Conservation (phyloP, 495 filamentous ascomycete genomes). For the Talaromyces thailandensis region DNA sequence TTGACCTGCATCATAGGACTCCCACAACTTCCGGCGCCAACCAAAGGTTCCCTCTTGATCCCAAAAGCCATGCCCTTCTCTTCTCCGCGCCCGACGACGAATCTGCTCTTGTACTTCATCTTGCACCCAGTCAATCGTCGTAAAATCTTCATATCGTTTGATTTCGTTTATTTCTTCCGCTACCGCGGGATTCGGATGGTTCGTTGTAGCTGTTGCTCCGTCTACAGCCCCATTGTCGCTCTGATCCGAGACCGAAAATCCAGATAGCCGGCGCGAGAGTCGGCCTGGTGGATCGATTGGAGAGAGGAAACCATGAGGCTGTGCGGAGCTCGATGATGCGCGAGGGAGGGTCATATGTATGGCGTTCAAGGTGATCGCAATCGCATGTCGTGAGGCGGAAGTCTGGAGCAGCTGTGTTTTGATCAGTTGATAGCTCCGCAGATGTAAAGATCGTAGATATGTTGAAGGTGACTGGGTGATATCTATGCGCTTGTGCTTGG, state of each 20-base stretch:
- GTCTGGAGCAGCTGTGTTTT: background rate
- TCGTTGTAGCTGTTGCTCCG: constrained; percentile 13
- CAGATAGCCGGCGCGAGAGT: constrained; percentile 63
- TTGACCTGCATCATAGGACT: constrained; percentile 93
- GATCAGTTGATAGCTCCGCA: background rate
- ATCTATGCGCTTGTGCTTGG: background rate
- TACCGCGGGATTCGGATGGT: constrained; percentile 48
- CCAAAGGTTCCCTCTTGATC: constrained; percentile 61
- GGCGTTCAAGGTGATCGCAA: background rate
- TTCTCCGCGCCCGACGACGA: constrained; percentile 64
- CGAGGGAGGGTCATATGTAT: constrained; percentile 50
- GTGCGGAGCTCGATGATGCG: constrained; percentile 47
- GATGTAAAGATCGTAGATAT: background rate
- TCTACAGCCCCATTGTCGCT: constrained; percentile 40
- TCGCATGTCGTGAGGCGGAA: background rate
- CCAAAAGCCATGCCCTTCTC: constrained; percentile 67
- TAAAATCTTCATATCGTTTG: constrained; percentile 96
- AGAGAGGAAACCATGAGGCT: constrained; percentile 45
- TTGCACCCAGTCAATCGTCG: constrained; percentile 98
- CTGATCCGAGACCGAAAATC: constrained; percentile 54
- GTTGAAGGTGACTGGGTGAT: background rate
- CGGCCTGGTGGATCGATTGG: constrained; percentile 31
- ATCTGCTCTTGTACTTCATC: constrained; percentile 89
- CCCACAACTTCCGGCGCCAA: constrained; percentile 74
- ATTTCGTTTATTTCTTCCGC: constrained; percentile 96